Percentiles rank a stretch among this genome's conserved stretches.
Conservation (phyloP, 345 rosid species). For the Trapa incisa region DNA sequence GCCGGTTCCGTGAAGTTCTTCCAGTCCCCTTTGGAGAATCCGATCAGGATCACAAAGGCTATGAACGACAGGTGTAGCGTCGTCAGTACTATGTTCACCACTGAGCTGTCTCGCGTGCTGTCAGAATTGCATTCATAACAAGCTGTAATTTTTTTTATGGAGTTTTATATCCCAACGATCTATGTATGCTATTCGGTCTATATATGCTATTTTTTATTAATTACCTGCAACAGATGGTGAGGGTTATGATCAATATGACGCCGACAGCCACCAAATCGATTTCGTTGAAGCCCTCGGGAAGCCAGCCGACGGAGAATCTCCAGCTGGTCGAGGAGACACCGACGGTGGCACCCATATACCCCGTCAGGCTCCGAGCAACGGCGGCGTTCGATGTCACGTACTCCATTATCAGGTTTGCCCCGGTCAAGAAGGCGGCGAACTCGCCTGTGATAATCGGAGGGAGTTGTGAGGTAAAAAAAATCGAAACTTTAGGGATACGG, state of each 20-base stretch:
- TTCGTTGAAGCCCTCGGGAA: conserved; percentile 71
- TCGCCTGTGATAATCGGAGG: conserved; percentile 37
- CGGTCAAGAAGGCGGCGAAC: conserved; percentile 79
- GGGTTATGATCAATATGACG: conserved; percentile 43
- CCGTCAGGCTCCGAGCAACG: conserved; percentile 63
- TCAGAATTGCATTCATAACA: not conserved
- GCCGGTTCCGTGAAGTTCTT: conserved; percentile 44
- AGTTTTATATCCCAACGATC: too few species aligned
- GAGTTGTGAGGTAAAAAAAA: not conserved
- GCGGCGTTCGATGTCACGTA: conserved; percentile 95
- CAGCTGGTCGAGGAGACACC: conserved; percentile 63
- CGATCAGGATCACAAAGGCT: conserved; percentile 56
- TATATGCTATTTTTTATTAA: too few species aligned
- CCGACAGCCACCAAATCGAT: conserved; percentile 53
- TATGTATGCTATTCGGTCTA: too few species aligned
- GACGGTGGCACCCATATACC: conserved; percentile 57
- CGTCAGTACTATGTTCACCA: conserved; percentile 66
- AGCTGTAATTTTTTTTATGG: too few species aligned
- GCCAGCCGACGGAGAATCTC: conserved; percentile 35
- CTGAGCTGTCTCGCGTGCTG: conserved; percentile 70
- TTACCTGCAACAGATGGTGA: conserved; percentile 62
- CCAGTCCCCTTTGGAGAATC: conserved; percentile 55
- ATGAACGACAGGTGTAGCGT: conserved; percentile 68
- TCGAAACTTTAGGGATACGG: not conserved
- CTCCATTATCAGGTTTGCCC: conserved; percentile 73